Conservation (phyloP, 2,329 filamentous ascomycete species). For the Coleophoma eucalyptorum region DNA sequence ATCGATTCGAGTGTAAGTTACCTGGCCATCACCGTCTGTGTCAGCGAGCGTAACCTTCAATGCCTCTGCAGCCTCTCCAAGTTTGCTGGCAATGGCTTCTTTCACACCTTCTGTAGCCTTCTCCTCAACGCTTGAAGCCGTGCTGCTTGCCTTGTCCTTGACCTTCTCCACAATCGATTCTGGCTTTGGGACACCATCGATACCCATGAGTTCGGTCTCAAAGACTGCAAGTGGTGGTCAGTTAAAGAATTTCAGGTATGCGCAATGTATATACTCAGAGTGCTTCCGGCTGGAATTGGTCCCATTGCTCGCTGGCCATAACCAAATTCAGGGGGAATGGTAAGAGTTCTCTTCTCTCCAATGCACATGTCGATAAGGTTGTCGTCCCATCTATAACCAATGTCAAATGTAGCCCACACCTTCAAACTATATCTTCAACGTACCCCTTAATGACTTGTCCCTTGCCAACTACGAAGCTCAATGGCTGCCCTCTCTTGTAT, state of each 20-base stretch:
- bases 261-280: conserved; percentile 54
- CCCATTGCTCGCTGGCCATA: conserved; percentile 77
- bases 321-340: conserved; percentile 79
- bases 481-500: conserved; percentile 73
- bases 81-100: conserved; percentile 39
- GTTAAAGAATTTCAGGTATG: conserved; percentile 2
- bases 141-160: conserved; percentile 10
- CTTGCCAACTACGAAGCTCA: conserved; percentile 74
- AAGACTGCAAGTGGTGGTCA: conserved; percentile 56
- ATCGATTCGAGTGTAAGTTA: too few species aligned
- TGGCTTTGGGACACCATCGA: conserved; percentile 61
- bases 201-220: conserved; percentile 84
- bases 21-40: conserved; percentile 41
- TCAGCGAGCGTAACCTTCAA: conserved; percentile 49
- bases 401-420: background rate
- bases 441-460: conserved; percentile 88
- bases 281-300: conserved; percentile 79
- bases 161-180: conserved; percentile 16
- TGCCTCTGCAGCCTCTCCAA: conserved; percentile 48
- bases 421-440: conserved; percentile 25
- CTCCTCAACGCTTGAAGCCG: conserved; percentile 5
- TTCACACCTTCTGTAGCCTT: conserved; percentile 10
- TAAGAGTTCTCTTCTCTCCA: conserved; percentile 86
- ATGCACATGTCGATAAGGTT: conserved; percentile 92
- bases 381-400: conserved; percentile 69